Base-by-base conservation (phyloP, 2,329 filamentous ascomycete species). In the Microcyclospora tardicrescens region DNA sequence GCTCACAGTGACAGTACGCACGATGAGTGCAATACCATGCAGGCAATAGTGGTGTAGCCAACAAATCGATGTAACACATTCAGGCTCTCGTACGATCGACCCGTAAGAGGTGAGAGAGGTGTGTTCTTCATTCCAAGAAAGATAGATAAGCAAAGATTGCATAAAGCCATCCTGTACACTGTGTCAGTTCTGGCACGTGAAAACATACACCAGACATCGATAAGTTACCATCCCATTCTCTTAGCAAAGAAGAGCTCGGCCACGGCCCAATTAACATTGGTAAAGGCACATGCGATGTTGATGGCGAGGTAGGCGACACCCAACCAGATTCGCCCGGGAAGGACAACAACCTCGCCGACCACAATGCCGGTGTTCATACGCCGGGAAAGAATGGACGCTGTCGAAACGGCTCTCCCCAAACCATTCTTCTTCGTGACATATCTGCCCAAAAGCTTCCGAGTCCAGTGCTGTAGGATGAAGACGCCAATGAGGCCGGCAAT, bases 71-170 rank as follows among this genome's bases (percentile, higher is more conserved):
- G 52, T 16, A 53, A 29, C 5, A 47, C 37, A 27, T 53, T 51
- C 33, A 54, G 31, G 19, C 36, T 44, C 28, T 52, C 45, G 37
- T 51, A 54, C 15, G 46, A 48, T 10, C 38, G 34, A 29, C 48
- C 50, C 15, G 49, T 44, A 10, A 53, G 37, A 4, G 49, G 46
- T 15, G 50, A 54, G 9, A 54, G 36, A 2, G 49, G 50, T 2
- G 49, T 50, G 27, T 50, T 50, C 35, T 52, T 53, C n/a, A 52
- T 42, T 4, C 38, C 50, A 5, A 52, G 44, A 19, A 53, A 49
- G 16, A 53, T 31, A 27, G 43, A 42, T 2, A 53, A 39, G 38
- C 41, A 44, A 37, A 53, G 39, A 41, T 52, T 52, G 37, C 39
- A 46, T 16, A 51, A 35, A 4, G 48, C 41, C 28, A 54, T 42